Base-by-base conservation (phyloP, 192 early-diverging fungal genomes). In the Thamnidium elegans region DNA sequence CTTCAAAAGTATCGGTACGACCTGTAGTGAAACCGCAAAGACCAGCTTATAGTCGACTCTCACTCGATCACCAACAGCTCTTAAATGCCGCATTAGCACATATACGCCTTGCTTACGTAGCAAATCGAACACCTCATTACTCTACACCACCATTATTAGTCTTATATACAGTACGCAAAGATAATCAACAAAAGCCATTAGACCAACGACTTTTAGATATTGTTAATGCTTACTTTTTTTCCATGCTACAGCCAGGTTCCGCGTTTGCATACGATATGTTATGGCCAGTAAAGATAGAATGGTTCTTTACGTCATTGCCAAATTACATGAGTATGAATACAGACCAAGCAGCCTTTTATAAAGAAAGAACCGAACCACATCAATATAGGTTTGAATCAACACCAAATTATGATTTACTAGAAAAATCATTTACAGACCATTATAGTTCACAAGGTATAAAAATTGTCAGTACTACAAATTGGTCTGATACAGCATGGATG, bases 71-170 rank as follows among this genome's bases (percentile, higher is more conserved):
- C 23, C 47, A 30, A 52, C 36, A 51, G 17, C 17, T 68, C 31
- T 36, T 58, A 8, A 30, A 36, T 14, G 62, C 67, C 5, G 52
- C 60, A 20, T 32, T 72, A 3, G 71, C 60, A 36, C 71, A 72
- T 56, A 48, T 67, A 17, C 65, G 71, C 20, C 48, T 51, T 0
- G 66, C 61, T 21, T 72, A 72, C 30, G 66, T 67, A 9, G 52
- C 71, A 10, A 72, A 72, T 26, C 59, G 71, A 11, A 72, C 71
- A 17, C 71, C 71, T 20, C 54, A 67, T 34, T 23, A 42, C 14
- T 65, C 66, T n/a, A 67, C 65, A 30, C 71, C 71, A 5, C 65
- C 71, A 6, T 19, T 72, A 13, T 43, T 72, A 23, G 30, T 72
- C 11, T 31, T 72, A 44, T 58, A 62, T 26, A 39, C 10, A 59